These are phyloP conservation scores for Cucumis cinereus DNA, from an alignment of 306 rosid genomes.

Conservation along the genomic window DNA sequence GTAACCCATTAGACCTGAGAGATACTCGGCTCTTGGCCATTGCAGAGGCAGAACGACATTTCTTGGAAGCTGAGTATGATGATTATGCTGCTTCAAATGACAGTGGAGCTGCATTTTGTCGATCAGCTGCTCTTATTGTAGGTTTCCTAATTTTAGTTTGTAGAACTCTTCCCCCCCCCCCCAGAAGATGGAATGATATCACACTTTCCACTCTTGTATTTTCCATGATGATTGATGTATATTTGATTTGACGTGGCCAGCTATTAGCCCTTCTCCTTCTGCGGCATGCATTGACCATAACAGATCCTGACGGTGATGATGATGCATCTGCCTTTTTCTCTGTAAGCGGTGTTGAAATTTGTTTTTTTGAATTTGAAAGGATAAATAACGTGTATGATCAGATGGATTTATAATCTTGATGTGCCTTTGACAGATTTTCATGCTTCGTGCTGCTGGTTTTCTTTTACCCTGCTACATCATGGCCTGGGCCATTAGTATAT, in stretches of 20 bases:
- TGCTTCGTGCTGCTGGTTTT: constrained; percentile 53
- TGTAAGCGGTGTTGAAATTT: constrained; percentile 23
- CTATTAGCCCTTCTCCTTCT: constrained; percentile 45
- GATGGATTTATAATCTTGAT: background rate
- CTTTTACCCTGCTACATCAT: constrained; percentile 44
- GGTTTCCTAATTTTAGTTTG: constrained; percentile 3
- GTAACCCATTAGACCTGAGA: constrained; percentile 36
- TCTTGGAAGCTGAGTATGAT: constrained; percentile 40
- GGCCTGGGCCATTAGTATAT: constrained; percentile 48
- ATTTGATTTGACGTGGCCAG: constrained; percentile 21
- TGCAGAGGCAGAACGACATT: constrained; percentile 47
- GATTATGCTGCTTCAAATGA: constrained; percentile 29
- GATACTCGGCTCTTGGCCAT: constrained; percentile 43
- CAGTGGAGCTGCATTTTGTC: constrained; percentile 41
- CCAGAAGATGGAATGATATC: background rate
- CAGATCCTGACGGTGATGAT: constrained; percentile 34
- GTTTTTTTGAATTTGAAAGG: background rate
- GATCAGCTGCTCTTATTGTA: constrained; percentile 43
- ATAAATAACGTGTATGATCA: background rate
- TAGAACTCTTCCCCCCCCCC: background rate
- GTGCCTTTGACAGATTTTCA: constrained; percentile 28
- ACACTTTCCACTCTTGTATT: background rate
- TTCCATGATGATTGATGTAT: background rate
- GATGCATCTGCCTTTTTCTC: constrained; percentile 35
- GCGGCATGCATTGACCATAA: constrained; percentile 36